A percentile compares a stretch with the other conserved stretches of the same genome.
These are phyloP conservation scores for Sporothrix luriei DNA, from an alignment of 2,329 filamentous ascomycete genomes.

Conservation along the genomic window DNA sequence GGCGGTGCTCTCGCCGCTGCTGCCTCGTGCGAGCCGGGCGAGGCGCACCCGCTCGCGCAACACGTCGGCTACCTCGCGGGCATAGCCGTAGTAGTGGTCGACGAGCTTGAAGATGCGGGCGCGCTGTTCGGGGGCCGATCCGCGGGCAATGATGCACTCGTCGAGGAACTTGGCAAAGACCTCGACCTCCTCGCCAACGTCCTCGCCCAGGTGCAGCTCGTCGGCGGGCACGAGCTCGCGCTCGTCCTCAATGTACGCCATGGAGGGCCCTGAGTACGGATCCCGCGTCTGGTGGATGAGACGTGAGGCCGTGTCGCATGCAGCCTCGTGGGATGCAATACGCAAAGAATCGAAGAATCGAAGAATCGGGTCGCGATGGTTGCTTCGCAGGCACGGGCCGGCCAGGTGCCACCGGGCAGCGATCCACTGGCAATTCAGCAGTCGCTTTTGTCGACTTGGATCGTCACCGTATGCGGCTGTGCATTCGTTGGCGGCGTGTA, in stretches of 20 bases:
- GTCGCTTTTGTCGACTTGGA: not conserved
- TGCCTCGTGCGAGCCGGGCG: slow-evolving; percentile 36
- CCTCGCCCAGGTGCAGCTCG: slow-evolving; percentile 36
- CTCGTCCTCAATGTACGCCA: slow-evolving; percentile 42
- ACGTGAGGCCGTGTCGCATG: not conserved
- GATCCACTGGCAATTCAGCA: not conserved
- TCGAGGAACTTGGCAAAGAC: slow-evolving; percentile 83
- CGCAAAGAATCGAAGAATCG: slow-evolving; percentile 2
- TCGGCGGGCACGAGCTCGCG: slow-evolving; percentile 47
- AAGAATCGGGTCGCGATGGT: slow-evolving; percentile 7
- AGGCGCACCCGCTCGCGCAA: slow-evolving; percentile 48
- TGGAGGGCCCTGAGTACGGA: slow-evolving; percentile 12
- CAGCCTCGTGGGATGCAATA: not conserved
- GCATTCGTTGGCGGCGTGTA: not conserved
- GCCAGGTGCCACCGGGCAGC: not conserved
- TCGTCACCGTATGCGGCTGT: not conserved
- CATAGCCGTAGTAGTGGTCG: slow-evolving; percentile 64
- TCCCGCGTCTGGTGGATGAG: not conserved
- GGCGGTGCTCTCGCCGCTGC: slow-evolving; percentile 32
- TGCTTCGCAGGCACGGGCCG: not conserved
- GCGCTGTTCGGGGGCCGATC: slow-evolving; percentile 58
- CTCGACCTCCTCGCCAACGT: slow-evolving; percentile 79
- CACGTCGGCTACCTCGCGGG: slow-evolving; percentile 50
- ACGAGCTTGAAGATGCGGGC: slow-evolving; percentile 70
- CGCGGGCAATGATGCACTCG: slow-evolving; percentile 61